Conservation (phyloP, 2,329 filamentous ascomycete genomes). For the Mollisiaceae sp. region DNA sequence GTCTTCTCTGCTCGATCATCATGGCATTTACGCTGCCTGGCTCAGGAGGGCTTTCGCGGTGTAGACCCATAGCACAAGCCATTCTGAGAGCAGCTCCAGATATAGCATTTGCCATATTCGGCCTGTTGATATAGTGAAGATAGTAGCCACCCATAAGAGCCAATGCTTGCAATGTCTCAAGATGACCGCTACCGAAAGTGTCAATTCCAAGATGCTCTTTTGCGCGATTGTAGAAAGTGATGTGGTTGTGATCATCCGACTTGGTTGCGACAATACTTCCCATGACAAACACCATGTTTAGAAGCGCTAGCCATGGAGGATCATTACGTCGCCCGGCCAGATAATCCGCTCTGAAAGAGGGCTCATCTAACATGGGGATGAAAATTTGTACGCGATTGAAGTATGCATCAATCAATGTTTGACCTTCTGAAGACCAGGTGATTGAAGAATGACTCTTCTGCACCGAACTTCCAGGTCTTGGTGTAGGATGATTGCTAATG, state of each 20-base stretch:
- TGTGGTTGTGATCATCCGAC: conserved; percentile 66
- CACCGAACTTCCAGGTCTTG: conserved; percentile 42
- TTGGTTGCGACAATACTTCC: conserved; percentile 72
- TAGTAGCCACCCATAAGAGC: conserved; percentile 77
- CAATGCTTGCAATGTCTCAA: conserved; percentile 76
- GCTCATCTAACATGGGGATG: conserved; percentile 75
- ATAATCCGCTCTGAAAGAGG: conserved; percentile 69
- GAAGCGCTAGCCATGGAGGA: conserved; percentile 70
- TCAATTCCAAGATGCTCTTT: conserved; percentile 71
- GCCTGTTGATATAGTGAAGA: conserved; percentile 77
- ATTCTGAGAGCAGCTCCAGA: conserved; percentile 74
- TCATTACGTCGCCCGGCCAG: conserved; percentile 67
- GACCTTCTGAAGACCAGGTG: conserved; percentile 67
- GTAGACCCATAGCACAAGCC: conserved; percentile 75
- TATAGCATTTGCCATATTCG: conserved; percentile 77
- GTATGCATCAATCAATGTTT: conserved; percentile 75
- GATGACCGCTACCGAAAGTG: conserved; percentile 69
- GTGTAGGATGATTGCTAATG: conserved; percentile 37
- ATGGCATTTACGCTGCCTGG: conserved; percentile 34
- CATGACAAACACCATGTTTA: conserved; percentile 80
- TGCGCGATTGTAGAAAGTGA: conserved; percentile 71
- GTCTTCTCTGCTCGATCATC: conserved; percentile 64
- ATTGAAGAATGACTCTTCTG: conserved; percentile 47
- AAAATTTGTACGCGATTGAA: conserved; percentile 76
- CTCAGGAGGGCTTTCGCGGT: conserved; percentile 61